Conservation (phyloP, 1,139 yeast genomes). For the Candida albicans region DNA sequence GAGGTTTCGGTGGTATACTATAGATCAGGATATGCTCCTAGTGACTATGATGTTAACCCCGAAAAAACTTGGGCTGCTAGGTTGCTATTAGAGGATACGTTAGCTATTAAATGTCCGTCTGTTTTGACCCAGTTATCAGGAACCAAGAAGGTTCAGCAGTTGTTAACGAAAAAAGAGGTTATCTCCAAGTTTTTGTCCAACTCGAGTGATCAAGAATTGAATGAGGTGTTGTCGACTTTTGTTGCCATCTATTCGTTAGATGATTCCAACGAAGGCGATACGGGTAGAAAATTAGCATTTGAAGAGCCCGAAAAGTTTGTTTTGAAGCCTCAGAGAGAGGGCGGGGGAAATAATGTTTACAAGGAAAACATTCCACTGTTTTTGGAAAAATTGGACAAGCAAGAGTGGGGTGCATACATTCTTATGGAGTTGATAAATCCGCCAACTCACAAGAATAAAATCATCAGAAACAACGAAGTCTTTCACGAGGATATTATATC, state of each 20-base stretch:
- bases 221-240: constrained; percentile 58
- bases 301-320: constrained; percentile 71
- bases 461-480: constrained; percentile 65
- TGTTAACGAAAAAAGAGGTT: constrained; percentile 58
- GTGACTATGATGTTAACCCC: constrained; percentile 58
- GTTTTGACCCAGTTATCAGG: constrained; percentile 88
- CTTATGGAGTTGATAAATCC: constrained; percentile 92
- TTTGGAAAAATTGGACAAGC: constrained; percentile 57
- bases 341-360: constrained; percentile 90
- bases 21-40: constrained; percentile 85
- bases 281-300: constrained; percentile 68
- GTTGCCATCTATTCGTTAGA: constrained; percentile 88
- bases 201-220: constrained; percentile 23
- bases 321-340: constrained; percentile 96
- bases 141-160: constrained; percentile 88
- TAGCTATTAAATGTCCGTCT: constrained; percentile 90
- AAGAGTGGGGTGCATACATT: constrained; percentile 87
- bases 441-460: constrained; percentile 62
- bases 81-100: constrained; percentile 63
- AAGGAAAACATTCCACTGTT: constrained; percentile 79
- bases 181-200: constrained; percentile 49
- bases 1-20: constrained; percentile 88
- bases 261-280: constrained; percentile 53
- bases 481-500: constrained; percentile 72
- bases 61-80: constrained; percentile 75